phyloP scores from a whole-genome alignment of 257 asterid genomes.

The Echium plantagineum region DNA sequence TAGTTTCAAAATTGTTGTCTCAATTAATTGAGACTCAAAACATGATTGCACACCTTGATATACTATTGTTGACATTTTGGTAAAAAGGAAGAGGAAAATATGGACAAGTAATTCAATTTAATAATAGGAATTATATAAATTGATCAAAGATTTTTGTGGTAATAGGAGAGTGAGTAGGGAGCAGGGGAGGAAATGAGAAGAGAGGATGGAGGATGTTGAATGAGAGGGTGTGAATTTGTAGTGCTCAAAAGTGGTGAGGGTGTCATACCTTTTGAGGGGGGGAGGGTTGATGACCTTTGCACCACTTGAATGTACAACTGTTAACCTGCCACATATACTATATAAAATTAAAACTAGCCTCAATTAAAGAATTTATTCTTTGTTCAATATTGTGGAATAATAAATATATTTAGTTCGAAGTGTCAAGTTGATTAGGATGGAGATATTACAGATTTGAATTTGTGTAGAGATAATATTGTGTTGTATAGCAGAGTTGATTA shows the following conservation, averaged over 20 bases:
- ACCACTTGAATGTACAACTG: slow-evolving; percentile 47
- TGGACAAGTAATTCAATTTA: background rate
- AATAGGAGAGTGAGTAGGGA: background rate
- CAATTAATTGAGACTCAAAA: slow-evolving; percentile 31
- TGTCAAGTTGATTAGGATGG: too few species aligned
- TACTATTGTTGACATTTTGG: slow-evolving; percentile 46
- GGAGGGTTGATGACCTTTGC: slow-evolving; percentile 11
- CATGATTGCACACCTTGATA: slow-evolving; percentile 33
- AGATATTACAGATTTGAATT: too few species aligned
- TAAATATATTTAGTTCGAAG: too few species aligned
- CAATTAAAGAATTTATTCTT: slow-evolving; percentile 11
- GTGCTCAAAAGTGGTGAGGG: slow-evolving; percentile 41
- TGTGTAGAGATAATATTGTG: too few species aligned
- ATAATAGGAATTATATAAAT: background rate
- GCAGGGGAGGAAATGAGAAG: slow-evolving; percentile 11
- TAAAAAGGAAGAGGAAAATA: background rate
- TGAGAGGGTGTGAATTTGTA: slow-evolving; percentile 54
- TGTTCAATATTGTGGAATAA: background rate
- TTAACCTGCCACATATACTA: slow-evolving; percentile 19
- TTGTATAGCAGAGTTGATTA: too few species aligned
- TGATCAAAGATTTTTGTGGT: background rate
- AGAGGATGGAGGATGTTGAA: slow-evolving; percentile 27
- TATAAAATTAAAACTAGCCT: background rate
- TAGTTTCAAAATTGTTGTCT: slow-evolving; percentile 46
- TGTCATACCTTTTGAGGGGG: slow-evolving; percentile 11